These are phyloP conservation scores for Aspergillus calidoustus DNA, from an alignment of 2,329 filamentous ascomycete genomes.

Conservation along the genomic window DNA sequence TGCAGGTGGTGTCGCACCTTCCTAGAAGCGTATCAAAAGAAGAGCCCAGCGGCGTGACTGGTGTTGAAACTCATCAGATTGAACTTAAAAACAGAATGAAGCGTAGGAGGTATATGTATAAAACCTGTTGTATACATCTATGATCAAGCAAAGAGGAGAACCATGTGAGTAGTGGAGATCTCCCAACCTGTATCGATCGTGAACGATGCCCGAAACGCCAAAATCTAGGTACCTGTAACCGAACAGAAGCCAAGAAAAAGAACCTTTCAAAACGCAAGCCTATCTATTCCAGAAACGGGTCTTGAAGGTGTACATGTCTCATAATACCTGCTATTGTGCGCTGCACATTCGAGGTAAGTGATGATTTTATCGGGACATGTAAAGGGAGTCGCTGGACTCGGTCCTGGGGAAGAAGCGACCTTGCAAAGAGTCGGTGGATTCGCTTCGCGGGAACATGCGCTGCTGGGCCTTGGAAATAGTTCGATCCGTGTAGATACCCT, in stretches of 20 bases:
- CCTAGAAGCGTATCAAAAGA: neutral
- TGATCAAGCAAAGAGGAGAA: slow-evolving; percentile 3
- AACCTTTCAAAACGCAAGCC: slow-evolving; percentile 5
- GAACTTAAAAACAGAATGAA: neutral
- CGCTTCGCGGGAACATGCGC: slow-evolving; percentile 41
- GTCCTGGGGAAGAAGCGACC: slow-evolving; percentile 42
- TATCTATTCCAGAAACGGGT: slow-evolving; percentile 1
- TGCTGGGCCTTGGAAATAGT: slow-evolving; percentile 42
- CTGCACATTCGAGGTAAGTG: neutral
- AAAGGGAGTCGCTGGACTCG: slow-evolving; percentile 42
- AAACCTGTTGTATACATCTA: slow-evolving; percentile 15
- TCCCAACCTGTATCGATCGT: neutral
- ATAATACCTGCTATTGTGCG: slow-evolving; percentile 6
- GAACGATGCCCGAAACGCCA: slow-evolving; percentile 10
- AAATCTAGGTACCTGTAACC: slow-evolving; percentile 3
- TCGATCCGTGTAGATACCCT: slow-evolving; percentile 43
- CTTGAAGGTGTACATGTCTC: slow-evolving; percentile 4
- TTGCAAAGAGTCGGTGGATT: slow-evolving; percentile 43
- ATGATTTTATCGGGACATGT: slow-evolving; percentile 35
- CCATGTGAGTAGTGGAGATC: neutral
- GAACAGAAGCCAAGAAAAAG: slow-evolving; percentile 1
- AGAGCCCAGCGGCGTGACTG: neutral
- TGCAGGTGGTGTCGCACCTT: neutral
- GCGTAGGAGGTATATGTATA: slow-evolving; percentile 9
- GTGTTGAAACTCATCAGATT: neutral